These are phyloP conservation scores for Kalanchoe fedtschenkoi DNA, from an alignment of 164 flowering plant species.

Conservation along the genomic window DNA sequence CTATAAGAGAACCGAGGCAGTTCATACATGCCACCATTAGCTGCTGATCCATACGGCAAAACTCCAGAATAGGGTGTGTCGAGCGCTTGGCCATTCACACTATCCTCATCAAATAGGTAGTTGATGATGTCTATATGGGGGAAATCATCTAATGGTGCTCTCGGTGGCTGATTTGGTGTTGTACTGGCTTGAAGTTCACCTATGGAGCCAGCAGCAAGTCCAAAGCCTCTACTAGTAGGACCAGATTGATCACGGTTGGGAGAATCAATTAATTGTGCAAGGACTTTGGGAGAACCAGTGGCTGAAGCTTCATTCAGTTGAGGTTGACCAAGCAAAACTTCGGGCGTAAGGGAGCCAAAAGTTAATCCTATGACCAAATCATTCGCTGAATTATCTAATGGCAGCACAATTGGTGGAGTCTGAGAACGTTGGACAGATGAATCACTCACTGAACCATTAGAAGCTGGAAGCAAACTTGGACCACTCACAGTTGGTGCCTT, in stretches of 20 bases:
- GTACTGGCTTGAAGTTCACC: constrained; percentile 24
- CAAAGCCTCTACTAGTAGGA: constrained; percentile 14
- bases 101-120: constrained; percentile 79
- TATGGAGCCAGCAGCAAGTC: constrained; percentile 10
- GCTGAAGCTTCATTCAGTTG: constrained; percentile 27
- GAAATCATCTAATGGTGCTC: constrained; percentile 48
- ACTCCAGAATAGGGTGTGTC: constrained; percentile 20
- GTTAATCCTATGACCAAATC: constrained; percentile 32
- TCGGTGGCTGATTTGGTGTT: constrained; percentile 40
- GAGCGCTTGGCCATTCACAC: constrained; percentile 24
- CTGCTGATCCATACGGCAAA: constrained; percentile 23
- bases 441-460: constrained; percentile 20
- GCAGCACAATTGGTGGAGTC: constrained; percentile 21
- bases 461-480: constrained; percentile 24
- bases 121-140: constrained; percentile 96
- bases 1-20: constrained; percentile 41
- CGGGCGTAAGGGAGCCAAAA: constrained; percentile 42
- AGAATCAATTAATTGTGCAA: constrained; percentile 17
- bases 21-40: constrained; percentile 47
- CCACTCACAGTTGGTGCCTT: constrained; percentile 27
- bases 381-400: constrained; percentile 24
- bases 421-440: constrained; percentile 24
- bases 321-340: constrained; percentile 28
- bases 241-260: constrained; percentile 21
- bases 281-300: background rate